Conservation (phyloP, 1,284 basidiomycete genomes). For the Puccinia brachypodii region DNA sequence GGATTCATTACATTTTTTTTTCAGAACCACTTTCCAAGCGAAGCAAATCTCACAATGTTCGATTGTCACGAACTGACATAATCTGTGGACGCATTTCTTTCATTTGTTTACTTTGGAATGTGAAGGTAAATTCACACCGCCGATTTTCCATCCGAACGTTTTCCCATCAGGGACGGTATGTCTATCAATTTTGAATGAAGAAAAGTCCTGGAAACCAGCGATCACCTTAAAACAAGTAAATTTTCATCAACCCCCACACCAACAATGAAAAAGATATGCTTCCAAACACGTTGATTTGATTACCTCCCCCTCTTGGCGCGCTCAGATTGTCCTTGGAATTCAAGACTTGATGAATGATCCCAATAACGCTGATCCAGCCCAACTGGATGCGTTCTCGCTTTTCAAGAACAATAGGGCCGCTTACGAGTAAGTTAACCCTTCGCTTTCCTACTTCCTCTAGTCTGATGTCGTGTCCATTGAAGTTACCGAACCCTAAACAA, state of each 20-base stretch:
- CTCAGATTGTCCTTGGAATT: conserved; percentile 89
- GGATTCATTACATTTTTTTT: conserved; percentile 52
- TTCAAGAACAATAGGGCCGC: conserved; percentile 65
- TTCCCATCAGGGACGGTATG: conserved; percentile 99
- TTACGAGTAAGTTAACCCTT: conserved; percentile 28
- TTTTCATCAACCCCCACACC: not conserved
- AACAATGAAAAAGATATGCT: not conserved
- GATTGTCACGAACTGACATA: not conserved
- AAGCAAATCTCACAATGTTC: not conserved
- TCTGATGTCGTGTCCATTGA: not conserved
- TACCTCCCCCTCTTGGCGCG: not conserved
- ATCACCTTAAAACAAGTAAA: conserved; percentile 97
- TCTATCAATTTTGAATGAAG: conserved; percentile 95
- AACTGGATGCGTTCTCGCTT: conserved; percentile 95
- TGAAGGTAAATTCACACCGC: conserved; percentile 91
- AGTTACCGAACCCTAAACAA: not conserved
- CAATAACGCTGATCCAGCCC: conserved; percentile 90
- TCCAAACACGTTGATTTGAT: not conserved
- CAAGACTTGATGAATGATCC: conserved; percentile 92
- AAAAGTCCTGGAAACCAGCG: conserved; percentile 98
- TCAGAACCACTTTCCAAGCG: conserved; percentile 14
- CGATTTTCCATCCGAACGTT: conserved; percentile 97
- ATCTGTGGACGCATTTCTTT: not conserved
- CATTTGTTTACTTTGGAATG: not conserved
- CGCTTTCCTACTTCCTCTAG: not conserved